These are phyloP conservation scores for Cryptococcus deneoformans DNA, from an alignment of 1,284 basidiomycete species.

Conservation along the genomic window DNA sequence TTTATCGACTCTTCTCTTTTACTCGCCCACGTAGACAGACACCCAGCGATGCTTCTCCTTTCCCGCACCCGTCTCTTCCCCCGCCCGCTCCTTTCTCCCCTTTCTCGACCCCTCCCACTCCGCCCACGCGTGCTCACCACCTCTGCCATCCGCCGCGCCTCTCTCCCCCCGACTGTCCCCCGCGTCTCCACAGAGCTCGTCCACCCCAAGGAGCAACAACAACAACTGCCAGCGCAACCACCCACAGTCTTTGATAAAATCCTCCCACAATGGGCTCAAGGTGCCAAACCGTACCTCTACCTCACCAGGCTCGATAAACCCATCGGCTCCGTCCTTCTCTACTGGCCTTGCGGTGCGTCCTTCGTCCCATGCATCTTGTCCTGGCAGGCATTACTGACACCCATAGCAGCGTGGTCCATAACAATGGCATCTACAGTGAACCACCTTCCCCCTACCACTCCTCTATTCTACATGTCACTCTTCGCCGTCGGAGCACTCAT, in stretches of 20 bases:
- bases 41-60: background rate
- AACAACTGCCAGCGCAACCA: background rate
- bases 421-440: constrained; percentile 85
- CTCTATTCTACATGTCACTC: constrained; percentile 71
- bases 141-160: background rate
- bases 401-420: constrained; percentile 80
- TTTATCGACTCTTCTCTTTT: background rate
- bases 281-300: constrained; percentile 68
- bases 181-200: background rate
- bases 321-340: constrained; percentile 86
- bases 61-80: background rate
- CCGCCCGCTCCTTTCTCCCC: background rate
- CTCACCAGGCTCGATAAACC: constrained; percentile 92
- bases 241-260: constrained; percentile 25
- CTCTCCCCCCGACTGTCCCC: background rate
- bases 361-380: background rate
- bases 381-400: background rate
- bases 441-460: constrained; percentile 64
- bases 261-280: constrained; percentile 31
- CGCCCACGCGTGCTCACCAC: background rate
- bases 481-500: constrained; percentile 89
- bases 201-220: constrained; percentile 2
- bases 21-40: too few relatives aligned
- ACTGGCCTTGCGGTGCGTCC: constrained; percentile 86
- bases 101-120: background rate